phyloP scores from a whole-genome alignment of 176 grass and related monocot genomes.

The Urochloa ruziziensis region DNA sequence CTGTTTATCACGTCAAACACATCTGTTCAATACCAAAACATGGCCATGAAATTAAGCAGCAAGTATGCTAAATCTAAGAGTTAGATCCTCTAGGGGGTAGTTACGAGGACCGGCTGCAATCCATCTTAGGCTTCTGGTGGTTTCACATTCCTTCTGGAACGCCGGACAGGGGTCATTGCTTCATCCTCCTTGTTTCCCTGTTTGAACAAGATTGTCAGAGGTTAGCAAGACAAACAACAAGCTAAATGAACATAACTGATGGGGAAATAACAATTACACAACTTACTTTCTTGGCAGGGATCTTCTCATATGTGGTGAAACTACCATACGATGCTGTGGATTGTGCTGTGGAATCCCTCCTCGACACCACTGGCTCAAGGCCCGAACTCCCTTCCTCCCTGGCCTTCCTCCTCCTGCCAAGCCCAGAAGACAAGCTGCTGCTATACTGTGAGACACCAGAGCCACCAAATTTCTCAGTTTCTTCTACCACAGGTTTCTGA shows the following conservation, averaged over 20 bases:
- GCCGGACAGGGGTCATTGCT: constrained; percentile 72
- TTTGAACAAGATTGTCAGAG: neutral
- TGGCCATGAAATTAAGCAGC: neutral
- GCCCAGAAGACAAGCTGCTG: constrained; percentile 55
- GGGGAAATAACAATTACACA: neutral
- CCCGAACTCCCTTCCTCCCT: constrained; percentile 29
- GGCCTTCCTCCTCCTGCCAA: constrained; percentile 26
- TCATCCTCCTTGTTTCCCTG: constrained; percentile 70
- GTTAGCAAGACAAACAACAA: neutral
- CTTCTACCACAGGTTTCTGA: constrained; percentile 32
- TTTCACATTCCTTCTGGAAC: constrained; percentile 64
- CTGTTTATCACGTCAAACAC: constrained; percentile 35
- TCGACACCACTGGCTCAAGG: constrained; percentile 24
- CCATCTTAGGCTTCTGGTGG: constrained; percentile 41
- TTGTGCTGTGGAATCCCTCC: constrained; percentile 54
- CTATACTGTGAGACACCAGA: constrained; percentile 55
- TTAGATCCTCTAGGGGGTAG: constrained; percentile 26
- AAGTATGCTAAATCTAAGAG: constrained; percentile 31
- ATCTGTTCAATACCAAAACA: neutral
- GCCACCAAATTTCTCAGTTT: constrained; percentile 31
- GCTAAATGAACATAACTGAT: neutral
- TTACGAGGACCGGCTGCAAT: neutral
- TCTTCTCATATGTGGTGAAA: constrained; percentile 75
- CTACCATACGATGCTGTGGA: constrained; percentile 77
- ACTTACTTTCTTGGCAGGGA: constrained; percentile 73